Conservation (phyloP, 2,329 filamentous ascomycete species). For the Thermothelomyces thermophilus region DNA sequence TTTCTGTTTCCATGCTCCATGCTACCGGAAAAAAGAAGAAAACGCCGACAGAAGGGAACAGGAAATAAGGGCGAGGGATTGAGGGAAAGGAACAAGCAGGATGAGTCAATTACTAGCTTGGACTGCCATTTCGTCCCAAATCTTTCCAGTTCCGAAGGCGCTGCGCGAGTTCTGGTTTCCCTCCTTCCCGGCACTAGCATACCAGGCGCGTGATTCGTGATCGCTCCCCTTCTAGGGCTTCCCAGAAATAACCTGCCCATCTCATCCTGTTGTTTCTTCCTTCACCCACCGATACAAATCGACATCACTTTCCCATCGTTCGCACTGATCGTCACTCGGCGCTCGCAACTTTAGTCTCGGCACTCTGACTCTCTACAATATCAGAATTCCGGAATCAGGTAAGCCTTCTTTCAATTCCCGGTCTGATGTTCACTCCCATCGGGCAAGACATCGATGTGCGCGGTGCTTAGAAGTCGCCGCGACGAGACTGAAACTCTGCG, state of each 20-base stretch:
- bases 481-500: not conserved
- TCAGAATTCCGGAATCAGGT: not conserved
- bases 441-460: not conserved
- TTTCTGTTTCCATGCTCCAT: no score
- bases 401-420: slow-evolving; percentile 1
- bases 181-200: not conserved
- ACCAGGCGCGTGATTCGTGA: not conserved
- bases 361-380: not conserved
- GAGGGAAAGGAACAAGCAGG: no score
- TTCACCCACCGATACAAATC: slow-evolving; percentile 4
- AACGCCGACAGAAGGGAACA: no score
- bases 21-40: no score
- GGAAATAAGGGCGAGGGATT: no score
- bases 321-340: slow-evolving; percentile 4
- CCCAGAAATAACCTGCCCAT: not conserved
- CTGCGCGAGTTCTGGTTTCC: not conserved
- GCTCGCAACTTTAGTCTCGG: slow-evolving; percentile 1
- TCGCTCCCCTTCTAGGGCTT: not conserved
- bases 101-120: not conserved
- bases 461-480: not conserved
- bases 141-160: no score
- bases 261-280: not conserved
- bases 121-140: not conserved
- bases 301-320: not conserved
- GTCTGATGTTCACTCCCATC: not conserved